Percentiles rank a stretch among this genome's conserved stretches.
Evolutionary conservation across 768 basidiomycete genomes (phyloP).

Genomic region (Hysterangium stoloniferum): DNA sequence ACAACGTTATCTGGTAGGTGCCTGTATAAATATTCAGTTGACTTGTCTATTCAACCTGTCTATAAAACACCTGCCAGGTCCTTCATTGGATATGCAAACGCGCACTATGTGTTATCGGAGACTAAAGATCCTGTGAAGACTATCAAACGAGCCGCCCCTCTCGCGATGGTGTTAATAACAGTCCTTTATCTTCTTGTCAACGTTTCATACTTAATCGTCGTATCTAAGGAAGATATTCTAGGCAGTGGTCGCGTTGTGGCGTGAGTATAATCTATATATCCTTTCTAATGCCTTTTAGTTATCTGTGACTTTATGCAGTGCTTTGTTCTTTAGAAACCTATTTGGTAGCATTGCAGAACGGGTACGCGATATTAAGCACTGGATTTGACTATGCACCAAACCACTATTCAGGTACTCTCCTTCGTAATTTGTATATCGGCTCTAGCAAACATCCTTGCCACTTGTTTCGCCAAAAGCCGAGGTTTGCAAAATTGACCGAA

Average conservation of each 20-base stretch:
- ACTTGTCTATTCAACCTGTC: too few relatives aligned
- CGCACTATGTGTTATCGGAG: slow-evolving; percentile 69
- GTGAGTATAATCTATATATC: slow-evolving; percentile 30
- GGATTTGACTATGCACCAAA: slow-evolving; percentile 10
- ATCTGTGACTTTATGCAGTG: slow-evolving; percentile 28
- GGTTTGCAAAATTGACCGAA: slow-evolving; percentile 31
- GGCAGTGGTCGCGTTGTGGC: slow-evolving; percentile 61
- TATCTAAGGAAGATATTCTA: slow-evolving; percentile 62
- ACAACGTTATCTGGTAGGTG: slow-evolving; percentile 66
- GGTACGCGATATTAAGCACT: slow-evolving; percentile 30
- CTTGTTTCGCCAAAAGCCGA: slow-evolving; percentile 60
- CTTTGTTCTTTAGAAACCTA: slow-evolving; percentile 67
- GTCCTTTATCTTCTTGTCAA: slow-evolving; percentile 58
- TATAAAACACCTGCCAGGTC: slow-evolving; percentile 36
- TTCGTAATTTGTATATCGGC: slow-evolving; percentile 56
- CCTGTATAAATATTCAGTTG: too few relatives aligned
- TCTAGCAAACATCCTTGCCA: slow-evolving; percentile 54
- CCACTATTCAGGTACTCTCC: slow-evolving; percentile 42
- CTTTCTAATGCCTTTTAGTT: neutral
- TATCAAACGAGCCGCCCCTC: slow-evolving; percentile 60
- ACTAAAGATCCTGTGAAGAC: slow-evolving; percentile 62
- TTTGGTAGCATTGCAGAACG: slow-evolving; percentile 56
- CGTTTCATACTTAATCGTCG: slow-evolving; percentile 66
- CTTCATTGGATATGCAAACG: slow-evolving; percentile 65
- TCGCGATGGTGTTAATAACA: slow-evolving; percentile 54